Conservation (phyloP, 345 rosid genomes). For the Eucalyptus polybractea region DNA sequence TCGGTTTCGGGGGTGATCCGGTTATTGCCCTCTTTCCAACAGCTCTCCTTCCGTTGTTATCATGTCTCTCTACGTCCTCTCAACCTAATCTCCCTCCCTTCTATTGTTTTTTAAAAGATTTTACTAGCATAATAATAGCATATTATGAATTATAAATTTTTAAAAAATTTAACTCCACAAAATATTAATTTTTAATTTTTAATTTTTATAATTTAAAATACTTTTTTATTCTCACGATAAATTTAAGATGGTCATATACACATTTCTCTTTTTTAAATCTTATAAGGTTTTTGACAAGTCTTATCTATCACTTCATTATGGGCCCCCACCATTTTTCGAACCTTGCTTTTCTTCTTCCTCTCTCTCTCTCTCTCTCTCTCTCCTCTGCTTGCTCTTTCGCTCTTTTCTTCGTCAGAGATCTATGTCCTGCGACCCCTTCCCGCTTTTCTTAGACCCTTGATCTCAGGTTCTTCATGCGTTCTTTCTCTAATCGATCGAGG, state of each 20-base stretch:
- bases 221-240: too few relatives aligned
- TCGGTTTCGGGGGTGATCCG: too few relatives aligned
- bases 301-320: background rate
- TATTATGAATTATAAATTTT: too few relatives aligned
- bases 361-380: too few relatives aligned
- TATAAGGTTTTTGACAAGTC: background rate
- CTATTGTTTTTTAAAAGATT: background rate
- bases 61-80: background rate
- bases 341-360: background rate
- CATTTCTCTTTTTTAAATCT: too few relatives aligned
- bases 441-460: background rate
- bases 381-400: background rate
- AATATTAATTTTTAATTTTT: too few relatives aligned
- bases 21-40: background rate
- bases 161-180: too few relatives aligned
- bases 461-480: background rate
- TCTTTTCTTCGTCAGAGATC: background rate
- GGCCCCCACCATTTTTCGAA: background rate
- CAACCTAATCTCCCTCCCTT: background rate
- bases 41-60: background rate
- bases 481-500: background rate
- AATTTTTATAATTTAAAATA: too few relatives aligned
- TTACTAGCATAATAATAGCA: too few relatives aligned
- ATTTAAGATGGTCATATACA: too few relatives aligned
- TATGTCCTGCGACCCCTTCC: background rate